Percentiles rank a stretch among this genome's conserved stretches.
Evolutionary conservation across 495 filamentous ascomycete genomes (phyloP).

Genomic region (Pseudomonodictys pantanalensis): DNA sequence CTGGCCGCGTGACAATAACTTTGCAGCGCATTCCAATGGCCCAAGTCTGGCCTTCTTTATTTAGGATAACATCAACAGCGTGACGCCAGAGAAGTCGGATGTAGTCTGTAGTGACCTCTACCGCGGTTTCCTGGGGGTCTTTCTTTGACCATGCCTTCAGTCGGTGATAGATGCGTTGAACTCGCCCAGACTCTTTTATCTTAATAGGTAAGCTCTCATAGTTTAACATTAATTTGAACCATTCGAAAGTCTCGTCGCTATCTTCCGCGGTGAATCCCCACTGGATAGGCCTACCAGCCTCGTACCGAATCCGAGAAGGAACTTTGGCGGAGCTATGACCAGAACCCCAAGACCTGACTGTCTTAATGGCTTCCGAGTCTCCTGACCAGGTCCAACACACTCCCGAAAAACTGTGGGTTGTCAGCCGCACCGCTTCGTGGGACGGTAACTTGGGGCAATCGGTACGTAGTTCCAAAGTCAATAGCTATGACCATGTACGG

Average conservation of each 20-base stretch:
- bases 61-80: background rate
- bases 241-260: background rate
- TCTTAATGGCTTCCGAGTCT: background rate
- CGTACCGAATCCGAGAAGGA: background rate
- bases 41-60: background rate
- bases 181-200: background rate
- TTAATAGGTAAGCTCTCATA: background rate
- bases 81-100: background rate
- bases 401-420: background rate
- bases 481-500: background rate
- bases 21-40: background rate
- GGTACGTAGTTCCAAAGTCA: conserved; percentile 6
- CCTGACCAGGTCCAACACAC: background rate
- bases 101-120: background rate
- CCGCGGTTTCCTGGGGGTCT: background rate
- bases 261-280: background rate
- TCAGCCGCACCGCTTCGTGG: background rate
- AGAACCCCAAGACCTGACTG: background rate
- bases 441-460: background rate
- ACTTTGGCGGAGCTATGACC: background rate
- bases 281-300: background rate
- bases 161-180: background rate
- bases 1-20: background rate
- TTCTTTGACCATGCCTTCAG: background rate
- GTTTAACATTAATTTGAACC: conserved; percentile 1